Percentiles rank a stretch among this genome's conserved stretches.
Conservation (phyloP, 805 yeast species). For the Schwanniomyces sp. region DNA sequence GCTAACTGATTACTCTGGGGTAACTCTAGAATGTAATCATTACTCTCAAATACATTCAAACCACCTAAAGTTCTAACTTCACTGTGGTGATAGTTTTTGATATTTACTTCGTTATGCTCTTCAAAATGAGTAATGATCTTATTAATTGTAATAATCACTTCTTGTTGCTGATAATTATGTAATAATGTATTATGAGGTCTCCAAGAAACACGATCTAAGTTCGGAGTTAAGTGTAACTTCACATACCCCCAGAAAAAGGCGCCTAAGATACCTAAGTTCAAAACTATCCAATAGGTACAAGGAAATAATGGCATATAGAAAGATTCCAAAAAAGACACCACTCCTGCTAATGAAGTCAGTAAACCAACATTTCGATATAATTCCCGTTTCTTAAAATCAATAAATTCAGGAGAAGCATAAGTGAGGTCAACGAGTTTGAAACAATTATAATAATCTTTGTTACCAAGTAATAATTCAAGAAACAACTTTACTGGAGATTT, state of each 20-base stretch:
- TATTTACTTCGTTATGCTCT: constrained; percentile 41
- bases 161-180: constrained; percentile 26
- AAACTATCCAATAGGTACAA: constrained; percentile 8
- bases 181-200: constrained; percentile 28
- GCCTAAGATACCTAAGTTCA: constrained; percentile 4
- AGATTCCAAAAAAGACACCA: constrained; percentile 20
- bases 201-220: constrained; percentile 36
- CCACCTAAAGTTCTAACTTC: constrained; percentile 19
- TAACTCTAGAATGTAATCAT: constrained; percentile 25
- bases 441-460: constrained; percentile 27
- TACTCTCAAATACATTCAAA: constrained; percentile 14
- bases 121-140: constrained; percentile 40
- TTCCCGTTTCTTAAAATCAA: constrained; percentile 12
- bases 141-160: constrained; percentile 31
- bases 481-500: constrained; percentile 9
- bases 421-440: constrained; percentile 28
- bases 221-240: constrained; percentile 7
- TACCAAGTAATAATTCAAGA: constrained; percentile 17
- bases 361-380: neutral
- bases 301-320: constrained; percentile 13
- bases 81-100: constrained; percentile 38
- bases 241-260: constrained; percentile 6
- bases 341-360: neutral
- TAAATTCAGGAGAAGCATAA: constrained; percentile 11
- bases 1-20: constrained; percentile 9